Base-by-base conservation (phyloP, 2,329 filamentous ascomycete genomes). In the Aureobasidium sp. region DNA sequence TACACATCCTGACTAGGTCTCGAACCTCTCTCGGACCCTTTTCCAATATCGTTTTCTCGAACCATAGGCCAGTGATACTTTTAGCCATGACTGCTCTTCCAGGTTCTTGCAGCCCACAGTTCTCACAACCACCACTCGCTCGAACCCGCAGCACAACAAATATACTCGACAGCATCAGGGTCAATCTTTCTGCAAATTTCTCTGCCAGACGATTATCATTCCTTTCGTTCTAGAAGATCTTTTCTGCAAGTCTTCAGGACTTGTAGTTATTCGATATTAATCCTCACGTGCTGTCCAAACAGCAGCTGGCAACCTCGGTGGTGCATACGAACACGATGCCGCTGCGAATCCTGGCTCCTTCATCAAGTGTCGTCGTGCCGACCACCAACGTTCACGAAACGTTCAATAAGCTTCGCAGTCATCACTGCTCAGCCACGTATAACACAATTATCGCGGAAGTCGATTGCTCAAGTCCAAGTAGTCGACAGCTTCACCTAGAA, bases 1-100 rank as follows among this genome's bases (percentile, higher is more conserved):
- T 50, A 13, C 30, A 34, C 5, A 36, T 14, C 1, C 5, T 25
- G 27, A 16, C n/a, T 39, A 29, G 16, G 49, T 30, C 25, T n/a
- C 25, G 7, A 30, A 6, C 14, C 25, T 13, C 29, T 21, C 41
- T 3, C 7, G 10, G 7, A 30, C 2, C 14, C 25, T 13, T 39
- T 21, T 53, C 5, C 7, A 16, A 13, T 9, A 10, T n/a, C 10
- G 21, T 21, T 21, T 21, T 21, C 21, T 21, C 21, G 21, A 21
- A 21, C 21, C 21, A 21, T 21, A 21, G 21, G 21, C 21, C 21
- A 21, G 21, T 67, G 68, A 75, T 69, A 62, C 64, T 49, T 67
- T 21, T 21, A 21, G 21, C 21, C 21, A 21, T 21, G 21, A 21
- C 21, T 21, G 21, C 21, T 21, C 21, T 21, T 21, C 21, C 21